phyloP scores from a whole-genome alignment of 345 rosid species.

The Heritiera littoralis region DNA sequence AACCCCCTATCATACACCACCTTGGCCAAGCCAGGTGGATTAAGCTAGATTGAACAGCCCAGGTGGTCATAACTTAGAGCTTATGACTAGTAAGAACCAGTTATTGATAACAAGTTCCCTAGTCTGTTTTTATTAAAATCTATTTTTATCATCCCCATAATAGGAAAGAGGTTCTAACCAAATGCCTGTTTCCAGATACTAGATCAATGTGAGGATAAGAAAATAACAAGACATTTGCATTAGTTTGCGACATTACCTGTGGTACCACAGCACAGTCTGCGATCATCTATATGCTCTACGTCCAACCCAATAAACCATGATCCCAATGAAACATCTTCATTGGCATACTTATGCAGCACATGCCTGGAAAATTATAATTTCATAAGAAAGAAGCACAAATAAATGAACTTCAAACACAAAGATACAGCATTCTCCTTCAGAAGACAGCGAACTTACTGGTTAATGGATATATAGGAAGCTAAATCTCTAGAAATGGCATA shows the following conservation, averaged over 20 bases:
- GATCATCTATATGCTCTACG: constrained; percentile 89
- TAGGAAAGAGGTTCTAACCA: background rate
- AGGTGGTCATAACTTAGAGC: background rate
- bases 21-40: background rate
- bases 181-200: background rate
- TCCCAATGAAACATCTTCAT: constrained; percentile 95
- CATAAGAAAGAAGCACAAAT: constrained; percentile 19
- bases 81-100: background rate
- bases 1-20: background rate
- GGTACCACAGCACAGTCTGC: constrained; percentile 96
- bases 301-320: constrained; percentile 97
- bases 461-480: constrained; percentile 81
- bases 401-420: constrained; percentile 5
- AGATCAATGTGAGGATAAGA: too few relatives aligned
- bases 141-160: background rate
- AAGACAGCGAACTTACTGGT: constrained; percentile 57
- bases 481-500: constrained; percentile 85
- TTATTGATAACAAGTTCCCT: background rate
- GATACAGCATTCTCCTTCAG: background rate
- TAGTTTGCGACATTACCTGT: constrained; percentile 57
- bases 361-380: constrained; percentile 50
- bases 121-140: background rate
- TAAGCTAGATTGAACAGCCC: background rate
- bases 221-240: background rate
- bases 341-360: constrained; percentile 79